phyloP scores from a whole-genome alignment of 1,284 basidiomycete genomes.

The Cronartium ribicola region DNA sequence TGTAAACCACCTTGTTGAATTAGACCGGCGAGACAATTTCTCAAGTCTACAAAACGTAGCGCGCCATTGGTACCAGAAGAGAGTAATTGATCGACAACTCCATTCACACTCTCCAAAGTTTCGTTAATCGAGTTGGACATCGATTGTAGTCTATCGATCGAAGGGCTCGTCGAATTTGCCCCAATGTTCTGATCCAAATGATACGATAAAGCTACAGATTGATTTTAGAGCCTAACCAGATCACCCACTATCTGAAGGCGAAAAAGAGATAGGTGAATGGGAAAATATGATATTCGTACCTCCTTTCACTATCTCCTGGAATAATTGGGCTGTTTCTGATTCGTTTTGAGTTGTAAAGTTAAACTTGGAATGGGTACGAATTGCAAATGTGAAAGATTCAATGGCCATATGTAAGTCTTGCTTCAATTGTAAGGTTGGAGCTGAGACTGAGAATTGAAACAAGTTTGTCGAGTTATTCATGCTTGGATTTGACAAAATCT shows the following conservation, averaged over 20 bases:
- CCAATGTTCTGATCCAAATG: conserved; percentile 25
- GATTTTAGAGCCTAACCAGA: background rate
- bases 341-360: conserved; percentile 8
- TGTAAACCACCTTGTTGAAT: conserved; percentile 37
- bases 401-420: conserved; percentile 15
- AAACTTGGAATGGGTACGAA: background rate
- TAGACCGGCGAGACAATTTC: conserved; percentile 21
- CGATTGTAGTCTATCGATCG: conserved; percentile 11
- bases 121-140: conserved; percentile 42
- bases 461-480: conserved; percentile 4
- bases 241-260: too few relatives aligned
- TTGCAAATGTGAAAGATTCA: conserved; percentile 25
- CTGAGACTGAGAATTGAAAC: conserved; percentile 21
- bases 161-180: conserved; percentile 10
- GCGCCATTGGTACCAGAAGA: conserved; percentile 31
- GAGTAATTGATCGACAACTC: conserved; percentile 22
- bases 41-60: conserved; percentile 30
- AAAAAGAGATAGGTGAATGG: too few relatives aligned
- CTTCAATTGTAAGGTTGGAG: conserved; percentile 23
- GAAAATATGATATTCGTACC: background rate
- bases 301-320: conserved; percentile 29
- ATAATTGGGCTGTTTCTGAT: conserved; percentile 27
- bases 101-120: conserved; percentile 37
- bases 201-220: conserved; percentile 26
- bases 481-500: background rate